Percentiles rank a stretch among this genome's conserved stretches.
These are phyloP conservation scores for Fusarium sp. DNA, from an alignment of 2,329 filamentous ascomycete species.

Conservation along the genomic window DNA sequence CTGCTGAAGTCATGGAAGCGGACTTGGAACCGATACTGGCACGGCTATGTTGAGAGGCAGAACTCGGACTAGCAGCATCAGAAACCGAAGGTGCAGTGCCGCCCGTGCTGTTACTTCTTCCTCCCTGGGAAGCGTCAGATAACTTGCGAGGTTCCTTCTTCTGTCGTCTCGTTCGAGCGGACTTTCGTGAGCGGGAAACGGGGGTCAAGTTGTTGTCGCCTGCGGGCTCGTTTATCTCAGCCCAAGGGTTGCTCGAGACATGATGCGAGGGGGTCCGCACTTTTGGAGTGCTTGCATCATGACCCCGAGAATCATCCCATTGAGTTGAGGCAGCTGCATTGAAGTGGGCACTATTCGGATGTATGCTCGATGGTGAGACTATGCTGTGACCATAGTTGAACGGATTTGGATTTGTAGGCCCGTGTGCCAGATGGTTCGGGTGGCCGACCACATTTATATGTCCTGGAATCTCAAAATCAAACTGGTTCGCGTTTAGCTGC, in stretches of 20 bases:
- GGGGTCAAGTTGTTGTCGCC: slow-evolving; percentile 18
- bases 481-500: slow-evolving; percentile 33
- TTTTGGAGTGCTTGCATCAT: slow-evolving; percentile 42
- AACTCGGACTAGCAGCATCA: slow-evolving; percentile 42
- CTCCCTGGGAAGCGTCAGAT: slow-evolving; percentile 33
- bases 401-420: slow-evolving; percentile 25
- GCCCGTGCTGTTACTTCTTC: slow-evolving; percentile 31
- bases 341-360: slow-evolving; percentile 36
- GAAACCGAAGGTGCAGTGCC: slow-evolving; percentile 35
- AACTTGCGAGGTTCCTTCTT: slow-evolving; percentile 39
- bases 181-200: slow-evolving; percentile 33
- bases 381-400: slow-evolving; percentile 37
- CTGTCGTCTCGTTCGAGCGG: slow-evolving; percentile 26
- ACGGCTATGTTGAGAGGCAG: slow-evolving; percentile 41
- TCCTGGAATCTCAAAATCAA: slow-evolving; percentile 42
- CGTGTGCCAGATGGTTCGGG: slow-evolving; percentile 35
- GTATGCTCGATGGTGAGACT: slow-evolving; percentile 43
- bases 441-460: slow-evolving; percentile 33
- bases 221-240: slow-evolving; percentile 35
- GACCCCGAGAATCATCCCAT: slow-evolving; percentile 41
- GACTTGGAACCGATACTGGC: slow-evolving; percentile 41
- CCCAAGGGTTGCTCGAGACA: slow-evolving; percentile 42
- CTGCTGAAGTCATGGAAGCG: slow-evolving; percentile 38
- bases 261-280: slow-evolving; percentile 40
- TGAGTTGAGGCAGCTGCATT: slow-evolving; percentile 22